A percentile compares a stretch with the other conserved stretches of the same genome.
Conservation (phyloP, 1,284 basidiomycete species). For the Cryptococcus sp. region DNA sequence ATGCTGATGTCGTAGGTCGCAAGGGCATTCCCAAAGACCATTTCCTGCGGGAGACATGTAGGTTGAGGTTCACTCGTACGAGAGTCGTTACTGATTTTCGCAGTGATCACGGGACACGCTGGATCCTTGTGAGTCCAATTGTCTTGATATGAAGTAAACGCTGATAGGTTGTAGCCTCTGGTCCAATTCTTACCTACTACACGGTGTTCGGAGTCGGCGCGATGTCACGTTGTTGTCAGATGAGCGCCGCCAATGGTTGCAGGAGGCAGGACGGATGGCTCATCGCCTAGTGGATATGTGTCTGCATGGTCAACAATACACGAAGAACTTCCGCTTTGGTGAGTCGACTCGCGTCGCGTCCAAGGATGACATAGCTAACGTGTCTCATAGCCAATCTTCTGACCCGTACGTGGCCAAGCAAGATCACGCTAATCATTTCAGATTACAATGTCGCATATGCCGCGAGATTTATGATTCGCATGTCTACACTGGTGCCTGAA, state of each 20-base stretch:
- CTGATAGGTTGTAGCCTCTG: constrained; percentile 18
- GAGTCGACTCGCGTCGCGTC: constrained; percentile 11
- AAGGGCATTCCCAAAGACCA: constrained; percentile 20
- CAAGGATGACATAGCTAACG: constrained; percentile 2
- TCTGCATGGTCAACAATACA: constrained; percentile 32
- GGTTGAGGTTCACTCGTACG: constrained; percentile 7
- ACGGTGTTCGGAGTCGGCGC: constrained; percentile 29
- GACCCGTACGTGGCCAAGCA: constrained; percentile 20
- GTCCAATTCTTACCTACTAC: constrained; percentile 37
- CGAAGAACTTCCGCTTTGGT: constrained; percentile 31
- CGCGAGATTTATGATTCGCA: constrained; percentile 43
- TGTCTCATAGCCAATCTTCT: constrained; percentile 29
- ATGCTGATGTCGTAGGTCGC: constrained; percentile 8
- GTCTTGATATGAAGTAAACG: background rate
- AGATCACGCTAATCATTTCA: constrained; percentile 1
- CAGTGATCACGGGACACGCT: constrained; percentile 21
- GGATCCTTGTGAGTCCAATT: constrained; percentile 17
- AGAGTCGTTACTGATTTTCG: background rate
- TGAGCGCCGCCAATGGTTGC: constrained; percentile 22
- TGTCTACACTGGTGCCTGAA: constrained; percentile 42
- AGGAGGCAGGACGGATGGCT: constrained; percentile 30
- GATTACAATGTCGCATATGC: constrained; percentile 44
- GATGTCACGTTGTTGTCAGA: constrained; percentile 31
- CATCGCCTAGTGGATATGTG: constrained; percentile 33
- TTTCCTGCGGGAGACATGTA: constrained; percentile 31